These are phyloP conservation scores for Brasenia schreberi DNA, from an alignment of 164 flowering plant genomes.

Conservation along the genomic window DNA sequence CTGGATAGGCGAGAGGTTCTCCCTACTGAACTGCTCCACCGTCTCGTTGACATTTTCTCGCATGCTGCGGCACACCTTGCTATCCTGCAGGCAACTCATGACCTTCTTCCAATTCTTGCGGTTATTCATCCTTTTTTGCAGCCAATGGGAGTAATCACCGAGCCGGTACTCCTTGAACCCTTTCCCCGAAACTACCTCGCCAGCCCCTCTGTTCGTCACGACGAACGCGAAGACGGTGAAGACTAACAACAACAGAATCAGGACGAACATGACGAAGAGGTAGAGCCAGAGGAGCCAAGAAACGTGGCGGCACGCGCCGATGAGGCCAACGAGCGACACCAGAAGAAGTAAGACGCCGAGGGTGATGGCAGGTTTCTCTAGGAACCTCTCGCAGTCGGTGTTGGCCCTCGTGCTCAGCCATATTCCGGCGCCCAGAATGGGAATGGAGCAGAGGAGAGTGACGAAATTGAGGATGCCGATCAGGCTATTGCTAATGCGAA, in stretches of 20 bases:
- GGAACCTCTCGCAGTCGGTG: slow-evolving; percentile 47
- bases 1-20: slow-evolving; percentile 42
- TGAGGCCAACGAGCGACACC: slow-evolving; percentile 52
- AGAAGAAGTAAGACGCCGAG: slow-evolving; percentile 43
- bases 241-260: slow-evolving; percentile 40
- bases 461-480: slow-evolving; percentile 46
- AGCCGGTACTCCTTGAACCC: slow-evolving; percentile 58
- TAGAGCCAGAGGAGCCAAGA: slow-evolving; percentile 56
- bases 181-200: slow-evolving; percentile 24
- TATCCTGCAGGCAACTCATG: slow-evolving; percentile 43
- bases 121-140: slow-evolving; percentile 40
- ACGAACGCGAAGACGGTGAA: slow-evolving; percentile 62
- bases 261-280: slow-evolving; percentile 54
- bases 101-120: slow-evolving; percentile 42
- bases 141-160: slow-evolving; percentile 60
- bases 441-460: slow-evolving; percentile 48
- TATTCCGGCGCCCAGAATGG: slow-evolving; percentile 48
- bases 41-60: slow-evolving; percentile 1
- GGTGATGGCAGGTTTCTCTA: slow-evolving; percentile 37
- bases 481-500: slow-evolving; percentile 40
- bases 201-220: slow-evolving; percentile 63
- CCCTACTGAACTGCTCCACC: slow-evolving; percentile 15
- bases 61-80: slow-evolving; percentile 30
- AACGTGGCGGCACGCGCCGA: slow-evolving; percentile 54
- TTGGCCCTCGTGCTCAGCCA: slow-evolving; percentile 39